Base-by-base conservation (phyloP, 2,329 filamentous ascomycete genomes). In the Verticillium dahliae region DNA sequence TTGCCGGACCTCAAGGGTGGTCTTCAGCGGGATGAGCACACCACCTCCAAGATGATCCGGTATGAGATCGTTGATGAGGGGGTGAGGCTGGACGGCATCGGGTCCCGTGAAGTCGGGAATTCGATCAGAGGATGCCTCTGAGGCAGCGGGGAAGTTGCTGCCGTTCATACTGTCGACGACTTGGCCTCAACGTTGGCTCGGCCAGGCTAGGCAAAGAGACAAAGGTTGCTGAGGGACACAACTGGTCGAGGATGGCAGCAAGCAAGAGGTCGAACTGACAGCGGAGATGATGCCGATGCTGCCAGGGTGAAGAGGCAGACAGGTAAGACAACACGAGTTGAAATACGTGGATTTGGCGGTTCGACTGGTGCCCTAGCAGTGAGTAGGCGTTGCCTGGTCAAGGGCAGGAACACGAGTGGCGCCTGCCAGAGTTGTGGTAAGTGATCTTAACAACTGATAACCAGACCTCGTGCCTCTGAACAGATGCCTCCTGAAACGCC, bases 11-110 rank as follows among this genome's bases (percentile, higher is more conserved):
- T 89, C 87, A 56, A 87, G 80, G 1, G 82, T 84, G 4, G 87
- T 89, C 74, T 88, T 88, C 57, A 89, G 76, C 35, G 85, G 85
- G 54, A 88, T 81, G 56, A 89, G 72, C 37, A 84, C 80, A 15
- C 81, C 81, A 22, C 74, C 73, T 18, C 77, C 72, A 31, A 77
- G 66, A 27, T 79, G 71, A 1, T 69, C 62, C 3, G 70, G 63
- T 37, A 71, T 72, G 10, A 79, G 66, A 31, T 73, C 69, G 55
- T 78, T 72, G 18, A 77, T 69, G 45, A 79, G 65, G 11, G 71
- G 72, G 31, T 65, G 64, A 11, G 64, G 60, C 55, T 65, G 62
- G 41, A 65, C 57, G 37, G 63, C 58, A 39, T 65, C 64, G 14
- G 64, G 64, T 2, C 64, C 64, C 55, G 63, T 62, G 56, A 61